These are phyloP conservation scores for Sporobolomyces roseus DNA, from an alignment of 768 basidiomycete species.

Conservation along the genomic window DNA sequence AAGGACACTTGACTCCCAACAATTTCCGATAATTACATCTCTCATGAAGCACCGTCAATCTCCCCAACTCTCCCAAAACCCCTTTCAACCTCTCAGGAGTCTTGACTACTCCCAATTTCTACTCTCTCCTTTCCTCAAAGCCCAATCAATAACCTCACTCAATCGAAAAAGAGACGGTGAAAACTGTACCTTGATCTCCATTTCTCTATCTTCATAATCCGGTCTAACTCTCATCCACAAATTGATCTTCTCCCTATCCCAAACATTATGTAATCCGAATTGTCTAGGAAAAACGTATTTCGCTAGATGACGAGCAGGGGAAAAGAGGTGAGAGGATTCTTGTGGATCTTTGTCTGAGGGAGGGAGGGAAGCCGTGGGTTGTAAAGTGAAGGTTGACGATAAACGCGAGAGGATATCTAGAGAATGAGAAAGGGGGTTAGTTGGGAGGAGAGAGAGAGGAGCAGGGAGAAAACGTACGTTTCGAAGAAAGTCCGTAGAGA, in stretches of 20 bases:
- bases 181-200: conserved; percentile 62
- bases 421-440: background rate
- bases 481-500: conserved; percentile 63
- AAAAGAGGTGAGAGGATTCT: background rate
- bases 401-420: conserved; percentile 33
- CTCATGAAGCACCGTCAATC: conserved; percentile 63
- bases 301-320: conserved; percentile 59
- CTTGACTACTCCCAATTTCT: conserved; percentile 55
- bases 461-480: conserved; percentile 55
- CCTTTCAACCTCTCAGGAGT: conserved; percentile 70
- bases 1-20: conserved; percentile 65
- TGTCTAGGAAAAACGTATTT: conserved; percentile 85
- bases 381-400: background rate
- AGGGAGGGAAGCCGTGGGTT: background rate
- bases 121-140: conserved; percentile 3
- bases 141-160: background rate
- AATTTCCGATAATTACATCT: conserved; percentile 67
- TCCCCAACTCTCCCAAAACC: conserved; percentile 58
- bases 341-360: background rate
- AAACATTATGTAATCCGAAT: conserved; percentile 64
- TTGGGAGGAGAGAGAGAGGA: background rate
- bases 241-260: conserved; percentile 56
- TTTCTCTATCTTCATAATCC: conserved; percentile 56
- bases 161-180: background rate
- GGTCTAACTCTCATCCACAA: conserved; percentile 17